These are phyloP conservation scores for Globisporangium camurandrum DNA, from an alignment of 352 stramenopile species.

Conservation along the genomic window DNA sequence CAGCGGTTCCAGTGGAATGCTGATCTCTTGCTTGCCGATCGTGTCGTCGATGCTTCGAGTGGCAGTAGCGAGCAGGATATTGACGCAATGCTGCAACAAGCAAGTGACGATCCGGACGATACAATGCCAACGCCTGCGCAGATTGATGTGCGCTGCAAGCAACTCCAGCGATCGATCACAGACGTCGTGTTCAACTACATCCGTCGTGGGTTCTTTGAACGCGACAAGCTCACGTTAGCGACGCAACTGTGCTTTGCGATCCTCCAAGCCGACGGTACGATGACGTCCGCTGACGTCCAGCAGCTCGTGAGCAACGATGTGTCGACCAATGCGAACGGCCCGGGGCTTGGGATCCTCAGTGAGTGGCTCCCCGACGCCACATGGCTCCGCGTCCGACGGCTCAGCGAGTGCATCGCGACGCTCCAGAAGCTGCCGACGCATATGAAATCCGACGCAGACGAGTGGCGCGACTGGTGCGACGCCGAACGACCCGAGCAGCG, in stretches of 20 bases:
- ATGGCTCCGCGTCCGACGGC: slow-evolving; percentile 88
- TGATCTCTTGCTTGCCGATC: slow-evolving; percentile 70
- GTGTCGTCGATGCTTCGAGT: slow-evolving; percentile 37
- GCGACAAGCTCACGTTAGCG: slow-evolving; percentile 90
- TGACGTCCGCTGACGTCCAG: slow-evolving; percentile 41
- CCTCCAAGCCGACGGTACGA: slow-evolving; percentile 63
- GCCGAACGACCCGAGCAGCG: slow-evolving; percentile 85
- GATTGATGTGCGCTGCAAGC: slow-evolving; percentile 46
- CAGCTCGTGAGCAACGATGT: slow-evolving; percentile 69
- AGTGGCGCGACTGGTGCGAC: slow-evolving; percentile 95
- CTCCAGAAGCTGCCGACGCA: slow-evolving; percentile 91
- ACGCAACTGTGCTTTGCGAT: slow-evolving; percentile 92
- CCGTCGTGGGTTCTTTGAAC: slow-evolving; percentile 89
- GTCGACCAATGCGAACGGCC: slow-evolving; percentile 26
- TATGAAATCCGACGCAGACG: slow-evolving; percentile 93
- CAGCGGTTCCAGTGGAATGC: slow-evolving; percentile 85
- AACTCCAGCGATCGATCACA: slow-evolving; percentile 62
- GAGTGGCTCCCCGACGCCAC: slow-evolving; percentile 88
- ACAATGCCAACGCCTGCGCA: slow-evolving; percentile 39
- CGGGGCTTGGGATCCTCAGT: slow-evolving; percentile 85
- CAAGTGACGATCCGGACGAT: slow-evolving; percentile 61
- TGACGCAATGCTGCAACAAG: slow-evolving; percentile 43
- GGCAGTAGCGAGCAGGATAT: slow-evolving; percentile 43
- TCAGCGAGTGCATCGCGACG: slow-evolving; percentile 77
- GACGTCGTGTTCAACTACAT: slow-evolving; percentile 94